Percentiles rank a stretch among this genome's conserved stretches.
These are phyloP conservation scores for Zea luxurians DNA, from an alignment of 176 grass and related monocot species.

Conservation along the genomic window DNA sequence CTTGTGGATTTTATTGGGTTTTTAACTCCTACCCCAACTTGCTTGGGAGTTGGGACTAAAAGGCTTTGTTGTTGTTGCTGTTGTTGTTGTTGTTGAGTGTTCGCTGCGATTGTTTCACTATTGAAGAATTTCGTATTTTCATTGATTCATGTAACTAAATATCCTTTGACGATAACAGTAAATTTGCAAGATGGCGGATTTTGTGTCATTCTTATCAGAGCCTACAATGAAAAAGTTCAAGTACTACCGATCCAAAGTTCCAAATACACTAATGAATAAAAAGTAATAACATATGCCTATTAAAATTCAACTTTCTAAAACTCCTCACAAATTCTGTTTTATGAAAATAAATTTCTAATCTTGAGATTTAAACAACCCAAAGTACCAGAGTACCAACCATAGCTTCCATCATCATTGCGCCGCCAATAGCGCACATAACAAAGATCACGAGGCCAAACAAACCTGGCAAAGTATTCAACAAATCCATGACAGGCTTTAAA, in stretches of 20 bases:
- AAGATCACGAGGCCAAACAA: slow-evolving; percentile 95
- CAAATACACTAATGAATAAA: not conserved
- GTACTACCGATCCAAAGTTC: not conserved
- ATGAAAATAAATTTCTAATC: not conserved
- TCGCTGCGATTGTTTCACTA: not conserved
- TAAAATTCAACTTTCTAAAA: not conserved
- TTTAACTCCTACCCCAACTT: no score
- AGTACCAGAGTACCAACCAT: slow-evolving; percentile 71
- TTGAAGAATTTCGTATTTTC: not conserved
- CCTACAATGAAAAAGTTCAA: not conserved
- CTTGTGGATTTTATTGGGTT: no score
- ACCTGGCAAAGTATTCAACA: slow-evolving; percentile 48
- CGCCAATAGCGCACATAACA: slow-evolving; percentile 98
- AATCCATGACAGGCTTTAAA: slow-evolving; percentile 15
- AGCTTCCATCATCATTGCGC: slow-evolving; percentile 98
- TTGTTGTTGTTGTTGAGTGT: no score
- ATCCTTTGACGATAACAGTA: not conserved
- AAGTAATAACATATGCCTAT: not conserved
- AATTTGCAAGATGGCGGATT: not conserved
- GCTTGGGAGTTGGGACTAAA: no score
- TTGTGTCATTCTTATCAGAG: not conserved
- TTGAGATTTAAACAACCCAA: not conserved
- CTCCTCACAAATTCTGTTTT: not conserved
- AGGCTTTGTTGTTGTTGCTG: no score
- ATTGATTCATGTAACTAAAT: not conserved